These are phyloP conservation scores for Scheffersomyces segobiensis DNA, from an alignment of 1,139 yeast genomes.

Conservation along the genomic window DNA sequence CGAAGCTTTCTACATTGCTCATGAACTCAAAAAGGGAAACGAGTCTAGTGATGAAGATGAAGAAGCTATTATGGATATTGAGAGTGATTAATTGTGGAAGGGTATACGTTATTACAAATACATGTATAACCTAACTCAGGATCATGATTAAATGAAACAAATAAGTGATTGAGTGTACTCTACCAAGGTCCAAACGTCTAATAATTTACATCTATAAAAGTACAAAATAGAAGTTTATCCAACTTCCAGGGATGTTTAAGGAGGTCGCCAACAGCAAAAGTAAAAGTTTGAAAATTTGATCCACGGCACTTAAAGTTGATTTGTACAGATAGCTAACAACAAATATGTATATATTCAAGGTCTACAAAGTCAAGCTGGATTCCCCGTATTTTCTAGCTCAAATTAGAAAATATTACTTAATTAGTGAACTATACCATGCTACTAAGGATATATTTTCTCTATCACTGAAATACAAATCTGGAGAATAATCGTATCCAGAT, in stretches of 20 bases:
- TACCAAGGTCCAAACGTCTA: no score
- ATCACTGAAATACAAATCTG: neutral
- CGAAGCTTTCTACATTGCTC: constrained; percentile 37
- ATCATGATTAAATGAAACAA: no score
- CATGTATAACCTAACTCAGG: no score
- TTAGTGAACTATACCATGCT: neutral
- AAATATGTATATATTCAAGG: neutral
- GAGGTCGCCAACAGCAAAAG: neutral
- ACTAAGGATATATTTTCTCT: neutral
- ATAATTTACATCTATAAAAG: neutral
- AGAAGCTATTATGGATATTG: constrained; percentile 60
- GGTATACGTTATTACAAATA: neutral
- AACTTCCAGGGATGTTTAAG: neutral
- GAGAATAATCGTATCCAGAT: neutral
- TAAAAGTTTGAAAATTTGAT: no score
- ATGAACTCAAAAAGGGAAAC: constrained; percentile 51
- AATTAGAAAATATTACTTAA: neutral
- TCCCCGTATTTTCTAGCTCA: neutral
- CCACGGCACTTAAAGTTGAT: no score
- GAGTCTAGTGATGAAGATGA: constrained; percentile 61
- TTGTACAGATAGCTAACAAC: neutral
- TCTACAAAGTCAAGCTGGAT: neutral
- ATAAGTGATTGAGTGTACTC: no score
- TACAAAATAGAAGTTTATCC: neutral
- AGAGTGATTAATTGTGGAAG: constrained; percentile 41